Evolutionary conservation across 2,329 filamentous ascomycete genomes (phyloP), one percentile per base, ranked within the genome.

Genomic region (Acrodontium crateriforme): DNA sequence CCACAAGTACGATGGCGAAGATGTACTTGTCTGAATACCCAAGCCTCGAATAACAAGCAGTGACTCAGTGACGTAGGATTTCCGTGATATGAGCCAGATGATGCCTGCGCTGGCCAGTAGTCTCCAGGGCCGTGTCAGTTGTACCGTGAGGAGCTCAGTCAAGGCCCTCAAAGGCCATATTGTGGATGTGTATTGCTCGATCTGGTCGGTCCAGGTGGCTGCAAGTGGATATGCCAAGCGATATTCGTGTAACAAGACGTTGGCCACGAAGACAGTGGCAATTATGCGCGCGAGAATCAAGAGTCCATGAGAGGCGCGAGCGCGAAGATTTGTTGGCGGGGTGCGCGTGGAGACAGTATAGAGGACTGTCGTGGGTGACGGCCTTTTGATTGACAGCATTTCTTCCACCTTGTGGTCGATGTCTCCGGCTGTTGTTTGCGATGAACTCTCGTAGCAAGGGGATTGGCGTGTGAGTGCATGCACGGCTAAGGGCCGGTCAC

Each of bases 301-400:
- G 17, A 63, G 30, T 11, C 20, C 32, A 32, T 16, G 35, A 11
- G 35, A 54, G 51, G 40, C 32, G 31, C 54, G 59, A 9, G 65
- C 57, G 9, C 62, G 46, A 17, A 66, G 45, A 10, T 60, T 66
- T 7, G 52, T 52, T 18, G 55, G 56, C 9, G 54, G 47, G 9
- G 79, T 72, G 24, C 74, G 71, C 32, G 85, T 94, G 18, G 85
- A 89, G 31, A 94, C 81, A 16, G 79, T 91, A 65, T 87, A 95
- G 41, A 81, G 78, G 50, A 81, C 75, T n/a, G 89, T 93, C 3
- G 84, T 91, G 25, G 82, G 77, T 14, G 89, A 63, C 9, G 62
- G 62, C 5, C 49, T 38, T 16, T 41, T 48, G 14, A 46, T 44
- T 8, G 45, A 42, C 25, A 55, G 42, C 45, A 50, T 53, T 16